Conservation (phyloP, 2,329 filamentous ascomycete species). For the Cordyceps militaris region DNA sequence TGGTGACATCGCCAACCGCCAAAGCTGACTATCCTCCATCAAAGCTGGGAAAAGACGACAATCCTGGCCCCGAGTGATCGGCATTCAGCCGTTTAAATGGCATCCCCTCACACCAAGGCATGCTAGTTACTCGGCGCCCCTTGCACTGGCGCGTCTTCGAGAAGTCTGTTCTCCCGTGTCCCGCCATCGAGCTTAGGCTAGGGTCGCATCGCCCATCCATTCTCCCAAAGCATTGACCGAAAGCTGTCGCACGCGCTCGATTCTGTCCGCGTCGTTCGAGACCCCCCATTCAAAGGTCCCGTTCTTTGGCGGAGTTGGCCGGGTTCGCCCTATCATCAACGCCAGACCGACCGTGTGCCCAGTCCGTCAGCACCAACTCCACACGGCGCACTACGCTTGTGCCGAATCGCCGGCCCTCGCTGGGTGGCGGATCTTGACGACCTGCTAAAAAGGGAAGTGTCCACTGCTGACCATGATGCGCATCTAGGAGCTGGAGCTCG, state of each 20-base stretch:
- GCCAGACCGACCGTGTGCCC: not conserved
- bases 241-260: not conserved
- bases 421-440: conserved; percentile 14
- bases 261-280: not conserved
- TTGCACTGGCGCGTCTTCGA: no score
- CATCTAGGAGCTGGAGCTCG: not conserved
- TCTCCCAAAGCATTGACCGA: conserved; percentile 7
- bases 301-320: not conserved
- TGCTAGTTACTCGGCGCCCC: no score
- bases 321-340: conserved; percentile 6
- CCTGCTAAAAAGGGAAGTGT: conserved; percentile 17
- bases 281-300: not conserved
- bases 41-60: no score
- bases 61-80: no score
- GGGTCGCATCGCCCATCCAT: not conserved
- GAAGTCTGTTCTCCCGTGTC: not conserved
- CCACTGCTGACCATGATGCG: conserved; percentile 1
- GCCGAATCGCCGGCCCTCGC: conserved; percentile 16
- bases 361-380: conserved; percentile 4
- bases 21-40: no score
- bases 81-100: no score
- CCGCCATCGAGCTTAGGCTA: not conserved
- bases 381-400: conserved; percentile 1
- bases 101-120: no score
- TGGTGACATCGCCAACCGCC: no score